phyloP scores from a whole-genome alignment of 176 grass and related monocot genomes.

The Dendrocalamus sinicus region DNA sequence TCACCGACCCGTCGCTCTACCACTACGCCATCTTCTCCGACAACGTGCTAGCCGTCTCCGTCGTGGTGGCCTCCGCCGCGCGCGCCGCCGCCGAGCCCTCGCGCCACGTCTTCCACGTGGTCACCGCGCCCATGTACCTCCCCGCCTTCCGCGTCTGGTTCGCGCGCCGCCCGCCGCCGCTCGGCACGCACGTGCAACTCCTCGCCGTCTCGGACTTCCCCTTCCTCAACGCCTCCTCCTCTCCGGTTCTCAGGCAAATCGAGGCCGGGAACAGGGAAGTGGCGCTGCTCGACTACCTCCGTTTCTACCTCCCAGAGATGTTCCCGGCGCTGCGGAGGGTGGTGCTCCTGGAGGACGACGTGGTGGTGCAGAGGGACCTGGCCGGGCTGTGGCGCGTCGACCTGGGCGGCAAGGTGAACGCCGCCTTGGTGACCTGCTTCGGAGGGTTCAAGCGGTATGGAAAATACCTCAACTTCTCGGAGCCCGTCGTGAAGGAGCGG shows the following conservation, averaged over 20 bases:
- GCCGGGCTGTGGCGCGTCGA: conserved; percentile 61
- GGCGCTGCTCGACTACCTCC: conserved; percentile 68
- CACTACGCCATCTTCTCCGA: conserved; percentile 93
- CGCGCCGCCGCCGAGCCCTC: conserved; percentile 65
- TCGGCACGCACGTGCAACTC: conserved; percentile 78
- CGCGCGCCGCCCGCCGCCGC: conserved; percentile 61
- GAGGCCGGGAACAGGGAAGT: conserved; percentile 71
- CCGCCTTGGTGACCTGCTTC: conserved; percentile 86
- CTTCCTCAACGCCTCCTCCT: conserved; percentile 79
- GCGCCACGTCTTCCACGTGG: conserved; percentile 88
- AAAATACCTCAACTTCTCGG: conserved; percentile 92
- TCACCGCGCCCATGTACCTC: conserved; percentile 94
- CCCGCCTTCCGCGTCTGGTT: conserved; percentile 82
- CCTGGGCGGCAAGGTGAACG: conserved; percentile 90
- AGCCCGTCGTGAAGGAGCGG: conserved; percentile 54
- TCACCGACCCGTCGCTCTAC: conserved; percentile 63
- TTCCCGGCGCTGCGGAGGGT: conserved; percentile 70
- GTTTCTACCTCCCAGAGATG: conserved; percentile 96
- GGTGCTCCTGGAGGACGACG: conserved; percentile 89
- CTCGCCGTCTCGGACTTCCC: conserved; percentile 64
- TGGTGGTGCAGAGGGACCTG: conserved; percentile 94
- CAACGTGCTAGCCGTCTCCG: conserved; percentile 84
- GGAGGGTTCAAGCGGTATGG: conserved; percentile 81
- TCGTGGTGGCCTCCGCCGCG: conserved; percentile 77
- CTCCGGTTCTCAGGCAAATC: conserved; percentile 75